These are phyloP conservation scores for Entomophthora muscae DNA, from an alignment of 371 early-diverging fungal genomes.

Conservation along the genomic window DNA sequence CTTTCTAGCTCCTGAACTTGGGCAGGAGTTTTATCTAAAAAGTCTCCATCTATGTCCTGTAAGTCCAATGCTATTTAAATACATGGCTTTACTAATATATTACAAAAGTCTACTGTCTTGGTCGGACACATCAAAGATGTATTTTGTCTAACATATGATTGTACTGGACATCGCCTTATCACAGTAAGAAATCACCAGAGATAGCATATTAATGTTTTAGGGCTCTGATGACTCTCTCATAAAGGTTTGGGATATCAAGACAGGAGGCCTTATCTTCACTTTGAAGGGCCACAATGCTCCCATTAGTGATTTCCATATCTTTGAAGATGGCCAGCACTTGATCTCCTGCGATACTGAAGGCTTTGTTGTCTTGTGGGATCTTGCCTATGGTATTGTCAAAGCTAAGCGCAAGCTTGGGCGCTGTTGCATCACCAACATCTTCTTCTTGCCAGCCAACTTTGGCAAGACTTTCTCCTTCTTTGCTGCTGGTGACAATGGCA, in stretches of 20 bases:
- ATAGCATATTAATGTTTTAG: not conserved
- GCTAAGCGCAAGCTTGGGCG: not conserved
- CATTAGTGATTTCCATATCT: not conserved
- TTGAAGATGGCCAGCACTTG: not conserved
- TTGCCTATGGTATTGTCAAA: not conserved
- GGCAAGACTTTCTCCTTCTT: not conserved
- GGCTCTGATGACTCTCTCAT: not conserved
- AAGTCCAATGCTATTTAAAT: too few species aligned
- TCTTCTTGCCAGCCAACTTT: not conserved
- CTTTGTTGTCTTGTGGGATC: constrained; percentile 2
- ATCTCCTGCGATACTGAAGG: constrained; percentile 3
- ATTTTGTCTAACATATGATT: not conserved
- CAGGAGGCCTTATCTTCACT: not conserved
- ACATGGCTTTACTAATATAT: too few species aligned
- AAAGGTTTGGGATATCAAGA: not conserved
- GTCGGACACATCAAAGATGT: not conserved
- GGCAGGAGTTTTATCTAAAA: not conserved
- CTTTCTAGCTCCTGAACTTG: not conserved
- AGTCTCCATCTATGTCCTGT: not conserved
- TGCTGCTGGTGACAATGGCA: not conserved
- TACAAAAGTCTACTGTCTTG: not conserved
- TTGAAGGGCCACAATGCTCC: not conserved
- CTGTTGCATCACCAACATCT: not conserved
- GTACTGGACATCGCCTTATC: not conserved
- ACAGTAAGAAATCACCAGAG: not conserved